These are phyloP conservation scores for Thraustochytrium sp. DNA, from an alignment of 352 stramenopile genomes.

Conservation along the genomic window DNA sequence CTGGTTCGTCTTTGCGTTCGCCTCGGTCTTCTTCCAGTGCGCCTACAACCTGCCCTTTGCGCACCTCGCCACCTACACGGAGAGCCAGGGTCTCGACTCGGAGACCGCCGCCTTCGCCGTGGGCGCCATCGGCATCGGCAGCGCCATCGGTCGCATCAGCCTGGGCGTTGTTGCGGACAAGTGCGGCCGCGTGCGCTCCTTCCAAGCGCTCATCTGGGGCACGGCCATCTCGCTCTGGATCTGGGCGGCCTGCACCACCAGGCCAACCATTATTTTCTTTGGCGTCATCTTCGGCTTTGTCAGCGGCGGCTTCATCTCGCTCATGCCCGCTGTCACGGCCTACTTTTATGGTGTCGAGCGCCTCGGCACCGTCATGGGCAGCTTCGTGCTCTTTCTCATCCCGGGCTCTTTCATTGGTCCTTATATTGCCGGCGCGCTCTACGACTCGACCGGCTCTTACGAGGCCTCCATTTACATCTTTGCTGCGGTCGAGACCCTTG, in stretches of 20 bases:
- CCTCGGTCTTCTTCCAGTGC: slow-evolving; percentile 24
- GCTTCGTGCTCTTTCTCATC: slow-evolving; percentile 11
- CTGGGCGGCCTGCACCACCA: not conserved
- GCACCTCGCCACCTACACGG: not conserved
- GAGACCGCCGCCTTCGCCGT: slow-evolving; percentile 16
- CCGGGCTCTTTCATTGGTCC: slow-evolving; percentile 15
- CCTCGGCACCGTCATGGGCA: slow-evolving; percentile 32
- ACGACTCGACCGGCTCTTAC: not conserved
- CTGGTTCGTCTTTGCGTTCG: not conserved
- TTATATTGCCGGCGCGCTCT: not conserved
- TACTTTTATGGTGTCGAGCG: slow-evolving; percentile 21
- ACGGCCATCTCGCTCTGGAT: slow-evolving; percentile 6
- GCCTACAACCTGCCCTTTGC: slow-evolving; percentile 29
- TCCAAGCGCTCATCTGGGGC: not conserved
- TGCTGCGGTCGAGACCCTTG: not conserved
- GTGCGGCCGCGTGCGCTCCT: not conserved
- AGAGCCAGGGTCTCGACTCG: not conserved
- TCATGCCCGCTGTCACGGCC: slow-evolving; percentile 18
- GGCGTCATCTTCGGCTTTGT: slow-evolving; percentile 22
- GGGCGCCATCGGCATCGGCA: slow-evolving; percentile 13
- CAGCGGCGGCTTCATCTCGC: slow-evolving; percentile 3
- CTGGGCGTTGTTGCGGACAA: slow-evolving; percentile 26
- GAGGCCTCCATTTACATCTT: not conserved
- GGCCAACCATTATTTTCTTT: slow-evolving; percentile 25
- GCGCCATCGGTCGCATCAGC: slow-evolving; percentile 5